Conservation (phyloP, 176 grass and related monocot species). For the Elaeis guineensis region DNA sequence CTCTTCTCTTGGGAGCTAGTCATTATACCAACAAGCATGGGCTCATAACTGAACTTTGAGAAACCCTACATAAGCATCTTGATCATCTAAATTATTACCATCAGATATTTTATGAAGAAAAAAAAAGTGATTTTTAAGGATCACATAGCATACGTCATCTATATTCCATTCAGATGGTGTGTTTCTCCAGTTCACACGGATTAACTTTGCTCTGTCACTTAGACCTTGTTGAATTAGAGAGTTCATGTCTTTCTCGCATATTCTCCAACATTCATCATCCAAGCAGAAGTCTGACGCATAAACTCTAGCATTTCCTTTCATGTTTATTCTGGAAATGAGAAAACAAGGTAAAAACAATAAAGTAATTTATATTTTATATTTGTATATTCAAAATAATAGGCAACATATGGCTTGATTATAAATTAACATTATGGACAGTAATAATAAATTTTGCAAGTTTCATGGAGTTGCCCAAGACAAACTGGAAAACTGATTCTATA, state of each 20-base stretch:
- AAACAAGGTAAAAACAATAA: conserved; percentile 3
- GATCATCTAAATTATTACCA: conserved; percentile 4
- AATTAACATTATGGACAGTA: too few species aligned
- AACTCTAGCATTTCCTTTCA: conserved; percentile 58
- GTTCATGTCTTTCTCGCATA: conserved; percentile 60
- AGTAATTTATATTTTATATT: not conserved
- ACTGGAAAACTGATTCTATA: too few species aligned
- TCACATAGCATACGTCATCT: conserved; percentile 52
- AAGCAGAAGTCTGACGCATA: conserved; percentile 41
- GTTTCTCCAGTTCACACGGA: conserved; percentile 73
- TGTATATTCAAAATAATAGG: not conserved
- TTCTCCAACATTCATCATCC: conserved; percentile 85
- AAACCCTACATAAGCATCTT: conserved; percentile 53
- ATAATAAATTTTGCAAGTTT: too few species aligned
- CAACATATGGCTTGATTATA: too few species aligned
- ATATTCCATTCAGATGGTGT: conserved; percentile 85
- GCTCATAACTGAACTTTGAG: conserved; percentile 63
- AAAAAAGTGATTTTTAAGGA: not conserved
- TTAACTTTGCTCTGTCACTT: conserved; percentile 83
- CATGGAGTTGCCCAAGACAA: too few species aligned
- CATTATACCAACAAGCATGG: conserved; percentile 54
- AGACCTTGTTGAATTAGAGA: conserved; percentile 64
- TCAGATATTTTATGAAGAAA: not conserved
- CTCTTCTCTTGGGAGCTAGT: conserved; percentile 58
- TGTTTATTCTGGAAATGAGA: conserved; percentile 62